phyloP scores from a whole-genome alignment of 2,329 filamentous ascomycete species.

The Paramyrothecium roridum region DNA sequence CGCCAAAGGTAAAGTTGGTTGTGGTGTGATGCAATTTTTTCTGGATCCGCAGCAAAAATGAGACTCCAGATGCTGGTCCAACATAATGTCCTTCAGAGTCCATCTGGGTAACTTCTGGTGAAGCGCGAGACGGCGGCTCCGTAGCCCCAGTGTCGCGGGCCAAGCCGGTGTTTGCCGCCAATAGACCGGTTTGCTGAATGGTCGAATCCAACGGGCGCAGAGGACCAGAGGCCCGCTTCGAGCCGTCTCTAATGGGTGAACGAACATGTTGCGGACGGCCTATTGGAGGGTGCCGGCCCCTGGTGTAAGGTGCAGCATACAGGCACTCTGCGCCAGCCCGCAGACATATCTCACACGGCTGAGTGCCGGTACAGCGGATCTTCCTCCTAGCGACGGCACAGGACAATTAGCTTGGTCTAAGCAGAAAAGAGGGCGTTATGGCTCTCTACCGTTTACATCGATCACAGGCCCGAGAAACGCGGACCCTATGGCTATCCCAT shows the following conservation, averaged over 20 bases:
- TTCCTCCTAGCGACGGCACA: conserved; percentile 12
- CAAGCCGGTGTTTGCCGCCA: conserved; percentile 4
- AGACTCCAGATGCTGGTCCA: conserved; percentile 25
- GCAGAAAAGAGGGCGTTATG: not conserved
- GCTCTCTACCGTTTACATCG: conserved; percentile 19
- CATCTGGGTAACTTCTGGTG: conserved; percentile 24
- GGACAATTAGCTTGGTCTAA: not conserved
- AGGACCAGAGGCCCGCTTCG: not conserved
- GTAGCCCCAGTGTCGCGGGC: not conserved
- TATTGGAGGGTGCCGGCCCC: conserved; percentile 17
- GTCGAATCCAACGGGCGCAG: not conserved
- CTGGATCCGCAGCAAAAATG: conserved; percentile 24
- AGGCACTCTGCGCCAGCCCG: conserved; percentile 15
- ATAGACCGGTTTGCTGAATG: conserved; percentile 6
- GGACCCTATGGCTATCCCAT: conserved; percentile 14
- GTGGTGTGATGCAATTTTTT: conserved; percentile 23
- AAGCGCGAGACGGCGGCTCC: conserved; percentile 11
- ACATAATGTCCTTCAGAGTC: conserved; percentile 28
- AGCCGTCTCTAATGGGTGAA: not conserved
- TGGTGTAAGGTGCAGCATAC: conserved; percentile 19
- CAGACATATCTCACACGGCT: conserved; percentile 19
- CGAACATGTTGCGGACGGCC: not conserved
- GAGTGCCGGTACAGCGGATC: conserved; percentile 19
- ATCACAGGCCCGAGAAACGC: conserved; percentile 21
- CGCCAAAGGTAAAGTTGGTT: conserved; percentile 46